phyloP scores from a whole-genome alignment of 2,329 filamentous ascomycete species.

The Thelonectria blattea region DNA sequence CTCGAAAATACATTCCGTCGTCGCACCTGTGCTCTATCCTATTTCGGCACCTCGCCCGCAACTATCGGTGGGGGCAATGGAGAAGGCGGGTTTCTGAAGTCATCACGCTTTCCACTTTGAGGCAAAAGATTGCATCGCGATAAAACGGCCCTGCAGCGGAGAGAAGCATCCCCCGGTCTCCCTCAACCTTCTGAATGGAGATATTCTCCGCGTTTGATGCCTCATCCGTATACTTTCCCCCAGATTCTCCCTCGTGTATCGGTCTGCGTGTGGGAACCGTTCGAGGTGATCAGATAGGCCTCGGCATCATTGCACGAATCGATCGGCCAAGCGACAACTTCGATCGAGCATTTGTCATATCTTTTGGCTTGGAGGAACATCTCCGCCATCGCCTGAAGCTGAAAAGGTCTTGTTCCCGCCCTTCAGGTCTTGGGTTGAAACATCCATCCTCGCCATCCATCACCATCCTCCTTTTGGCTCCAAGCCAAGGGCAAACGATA shows the following conservation, averaged over 20 bases:
- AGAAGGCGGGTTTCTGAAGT: background rate
- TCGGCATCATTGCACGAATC: background rate
- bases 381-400: background rate
- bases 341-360: background rate
- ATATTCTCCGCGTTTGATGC: conserved; percentile 1
- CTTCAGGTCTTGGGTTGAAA: background rate
- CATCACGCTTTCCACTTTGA: conserved; percentile 9
- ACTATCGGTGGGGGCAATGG: conserved; percentile 1
- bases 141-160: background rate
- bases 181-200: conserved; percentile 3
- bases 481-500: background rate
- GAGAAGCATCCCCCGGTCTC: background rate
- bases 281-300: background rate
- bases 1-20: background rate
- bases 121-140: conserved; percentile 17
- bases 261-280: background rate
- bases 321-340: background rate
- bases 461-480: background rate
- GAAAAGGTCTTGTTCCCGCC: background rate
- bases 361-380: background rate
- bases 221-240: background rate
- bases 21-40: background rate
- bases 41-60: conserved; percentile 8
- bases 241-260: background rate
- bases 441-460: background rate